phyloP scores from a whole-genome alignment of 768 basidiomycete genomes.

The Botryobasidium botryosum region DNA sequence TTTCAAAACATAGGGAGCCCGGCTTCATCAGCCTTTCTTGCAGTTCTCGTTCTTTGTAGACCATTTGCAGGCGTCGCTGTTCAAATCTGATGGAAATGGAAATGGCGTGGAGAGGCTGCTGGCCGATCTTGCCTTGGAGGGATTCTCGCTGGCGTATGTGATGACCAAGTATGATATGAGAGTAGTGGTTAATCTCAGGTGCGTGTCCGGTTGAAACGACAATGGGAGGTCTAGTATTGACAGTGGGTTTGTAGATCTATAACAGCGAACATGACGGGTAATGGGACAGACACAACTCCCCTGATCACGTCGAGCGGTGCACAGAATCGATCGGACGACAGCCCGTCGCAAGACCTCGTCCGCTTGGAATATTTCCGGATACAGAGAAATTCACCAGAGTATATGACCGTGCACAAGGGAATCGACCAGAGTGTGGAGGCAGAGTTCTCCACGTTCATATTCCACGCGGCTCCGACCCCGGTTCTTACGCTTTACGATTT shows the following conservation, averaged over 20 bases:
- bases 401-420: constrained; percentile 56
- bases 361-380: constrained; percentile 62
- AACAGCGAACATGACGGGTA: too few relatives aligned
- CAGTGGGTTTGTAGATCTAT: too few relatives aligned
- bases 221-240: too few relatives aligned
- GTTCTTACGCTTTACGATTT: constrained; percentile 87
- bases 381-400: constrained; percentile 76
- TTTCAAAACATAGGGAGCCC: too few relatives aligned
- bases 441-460: constrained; percentile 76
- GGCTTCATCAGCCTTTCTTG: constrained; percentile 43
- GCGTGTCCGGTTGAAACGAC: too few relatives aligned
- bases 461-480: constrained; percentile 79
- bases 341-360: constrained; percentile 40
- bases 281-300: too few relatives aligned
- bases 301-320: too few relatives aligned
- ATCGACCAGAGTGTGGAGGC: constrained; percentile 81
- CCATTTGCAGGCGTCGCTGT: constrained; percentile 60
- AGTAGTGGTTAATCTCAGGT: constrained; percentile 70
- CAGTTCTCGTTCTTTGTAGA: constrained; percentile 82
- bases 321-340: constrained; percentile 14
- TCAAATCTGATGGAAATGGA: constrained; percentile 43
- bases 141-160: constrained; percentile 58
- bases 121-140: constrained; percentile 62
- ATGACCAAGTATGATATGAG: constrained; percentile 74
- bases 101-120: constrained; percentile 42